phyloP scores from a whole-genome alignment of 768 basidiomycete genomes.

The Russula virescens region DNA sequence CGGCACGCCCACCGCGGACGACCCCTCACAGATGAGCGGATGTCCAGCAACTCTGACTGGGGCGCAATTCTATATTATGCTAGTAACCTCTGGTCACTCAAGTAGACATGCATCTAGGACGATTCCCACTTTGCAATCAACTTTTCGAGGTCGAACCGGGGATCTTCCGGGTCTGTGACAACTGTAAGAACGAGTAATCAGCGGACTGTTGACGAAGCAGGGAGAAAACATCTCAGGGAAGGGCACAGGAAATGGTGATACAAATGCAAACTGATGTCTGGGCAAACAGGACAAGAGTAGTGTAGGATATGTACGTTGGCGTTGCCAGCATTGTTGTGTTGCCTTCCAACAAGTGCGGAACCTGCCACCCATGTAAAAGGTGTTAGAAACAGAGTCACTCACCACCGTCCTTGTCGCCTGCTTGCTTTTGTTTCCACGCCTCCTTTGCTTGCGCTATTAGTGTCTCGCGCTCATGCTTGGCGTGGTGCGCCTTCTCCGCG shows the following conservation, averaged over 20 bases:
- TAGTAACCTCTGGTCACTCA: conserved; percentile 12
- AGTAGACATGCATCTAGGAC: conserved; percentile 35
- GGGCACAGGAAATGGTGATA: not conserved
- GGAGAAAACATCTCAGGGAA: not conserved
- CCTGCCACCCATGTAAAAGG: not conserved
- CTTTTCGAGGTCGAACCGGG: conserved; percentile 94
- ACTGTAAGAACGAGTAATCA: conserved; percentile 43
- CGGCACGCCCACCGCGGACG: no score
- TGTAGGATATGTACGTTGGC: not conserved
- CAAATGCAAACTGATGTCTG: not conserved
- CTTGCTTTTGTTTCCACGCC: conserved; percentile 80
- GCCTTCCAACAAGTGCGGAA: not conserved
- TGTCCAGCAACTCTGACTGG: not conserved
- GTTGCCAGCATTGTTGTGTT: not conserved
- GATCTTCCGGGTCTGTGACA: conserved; percentile 90
- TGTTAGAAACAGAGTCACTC: conserved; percentile 31
- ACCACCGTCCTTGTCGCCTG: conserved; percentile 50
- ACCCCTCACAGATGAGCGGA: not conserved
- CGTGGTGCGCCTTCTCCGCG: conserved; percentile 66
- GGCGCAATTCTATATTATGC: conserved; percentile 20
- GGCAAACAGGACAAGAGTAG: not conserved
- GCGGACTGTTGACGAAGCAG: not conserved
- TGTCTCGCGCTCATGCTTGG: conserved; percentile 65
- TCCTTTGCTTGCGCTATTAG: conserved; percentile 83
- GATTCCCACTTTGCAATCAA: conserved; percentile 71